A percentile compares a stretch with the other conserved stretches of the same genome.
phyloP scores from a whole-genome alignment of 495 filamentous ascomycete genomes.

The Aspergillus sclerotioniger region DNA sequence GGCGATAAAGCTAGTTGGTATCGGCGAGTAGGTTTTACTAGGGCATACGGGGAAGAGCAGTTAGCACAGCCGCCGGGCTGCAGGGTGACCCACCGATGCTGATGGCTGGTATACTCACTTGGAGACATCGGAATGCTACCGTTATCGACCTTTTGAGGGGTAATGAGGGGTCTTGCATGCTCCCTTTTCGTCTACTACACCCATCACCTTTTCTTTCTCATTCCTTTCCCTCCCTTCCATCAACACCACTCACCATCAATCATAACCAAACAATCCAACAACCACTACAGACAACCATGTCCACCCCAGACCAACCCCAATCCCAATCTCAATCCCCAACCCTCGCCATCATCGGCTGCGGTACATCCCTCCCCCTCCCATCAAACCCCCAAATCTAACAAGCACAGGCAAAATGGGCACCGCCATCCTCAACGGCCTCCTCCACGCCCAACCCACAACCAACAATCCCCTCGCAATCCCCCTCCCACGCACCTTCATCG shows the following conservation, averaged over 20 bases:
- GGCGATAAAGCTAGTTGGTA: background rate
- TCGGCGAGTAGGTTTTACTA: background rate
- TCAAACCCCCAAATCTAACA: conserved; percentile 2
- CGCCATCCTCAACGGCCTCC: conserved; percentile 34
- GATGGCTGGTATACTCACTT: background rate
- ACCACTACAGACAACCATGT: background rate
- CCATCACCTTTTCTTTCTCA: background rate
- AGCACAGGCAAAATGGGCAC: conserved; percentile 41
- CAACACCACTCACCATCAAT: background rate
- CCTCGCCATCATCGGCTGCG: conserved; percentile 39
- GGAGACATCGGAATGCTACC: background rate
- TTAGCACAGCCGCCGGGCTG: background rate
- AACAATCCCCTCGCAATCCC: conserved; percentile 7
- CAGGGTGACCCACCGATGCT: background rate
- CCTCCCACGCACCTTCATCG: conserved; percentile 28
- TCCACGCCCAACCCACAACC: conserved; percentile 10
- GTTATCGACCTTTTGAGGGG: background rate
- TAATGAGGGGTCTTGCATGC: too few relatives aligned
- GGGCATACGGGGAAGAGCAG: background rate
- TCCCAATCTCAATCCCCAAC: too few relatives aligned
- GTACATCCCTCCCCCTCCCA: conserved; percentile 16
- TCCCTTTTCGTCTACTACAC: too few relatives aligned
- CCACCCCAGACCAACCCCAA: background rate
- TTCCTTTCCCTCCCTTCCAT: background rate
- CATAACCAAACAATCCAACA: too few relatives aligned